Evolutionary conservation across 2,329 filamentous ascomycete genomes (phyloP), one percentile per base, ranked within the genome.

Genomic region (Sphaerostilbella broomeana): DNA sequence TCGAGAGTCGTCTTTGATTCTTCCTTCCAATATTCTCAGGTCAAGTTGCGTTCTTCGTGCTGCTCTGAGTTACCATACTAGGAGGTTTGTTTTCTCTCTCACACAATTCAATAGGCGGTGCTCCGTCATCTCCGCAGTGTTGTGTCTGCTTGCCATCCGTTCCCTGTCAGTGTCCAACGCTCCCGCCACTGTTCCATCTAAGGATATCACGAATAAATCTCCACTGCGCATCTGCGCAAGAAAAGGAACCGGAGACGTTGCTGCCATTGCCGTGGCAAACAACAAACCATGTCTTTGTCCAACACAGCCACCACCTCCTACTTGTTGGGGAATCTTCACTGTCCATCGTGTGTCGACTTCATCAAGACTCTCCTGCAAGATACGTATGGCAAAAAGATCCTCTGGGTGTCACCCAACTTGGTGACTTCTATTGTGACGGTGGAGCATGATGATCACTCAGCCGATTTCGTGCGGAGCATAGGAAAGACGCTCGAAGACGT

Each of bases 301-400:
- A 49, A 53, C 40, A 52, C 58, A 43, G 58, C 67, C 43, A 73
- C 69, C 10, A 81, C 76, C 2, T 80, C 75, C 22, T 77, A 82
- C 53, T 69, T 86, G 45, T 67, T 88, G 50, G 75, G 72, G 46
- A 87, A 88, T 58, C 69, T 88, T n/a, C 84, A 88, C 61, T 87
- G 84, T 63, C 79, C 82, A 11, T 84, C 81, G 44, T 88, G 84
- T 58, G 77, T 86, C 35, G 72, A 75, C 24, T 69, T 72, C 49
- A 86, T 88, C 54, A 70, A 77, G 52, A 64, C 72, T 38, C 69
- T 73, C 43, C 62, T 87, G 43, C 66, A 57, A 43, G 68, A 65
- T 30, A 58, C 59, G 15, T 74, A 63, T 49, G 54, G 50, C 38
- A 59, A 53, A 62, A 73, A 56, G 53, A 64, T 67, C 64, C 67